These are phyloP conservation scores for Fusarium stilboides DNA, from an alignment of 2,329 filamentous ascomycete genomes.

Conservation along the genomic window DNA sequence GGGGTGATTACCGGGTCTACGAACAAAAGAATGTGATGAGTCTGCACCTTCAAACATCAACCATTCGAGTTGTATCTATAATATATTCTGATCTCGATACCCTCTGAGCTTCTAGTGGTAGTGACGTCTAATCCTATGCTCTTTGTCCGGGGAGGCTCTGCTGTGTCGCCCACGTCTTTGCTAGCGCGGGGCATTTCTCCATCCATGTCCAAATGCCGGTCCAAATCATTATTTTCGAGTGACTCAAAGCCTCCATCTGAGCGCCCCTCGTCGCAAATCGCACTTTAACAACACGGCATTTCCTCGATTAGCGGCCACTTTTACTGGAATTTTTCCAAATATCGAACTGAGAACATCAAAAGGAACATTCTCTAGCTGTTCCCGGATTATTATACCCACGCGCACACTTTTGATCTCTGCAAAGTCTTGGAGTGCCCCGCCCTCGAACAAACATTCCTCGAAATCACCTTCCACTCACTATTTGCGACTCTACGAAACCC, in stretches of 20 bases:
- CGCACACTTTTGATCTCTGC: conserved; percentile 24
- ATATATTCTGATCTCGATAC: not conserved
- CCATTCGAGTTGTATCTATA: too few species aligned
- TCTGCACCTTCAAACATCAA: too few species aligned
- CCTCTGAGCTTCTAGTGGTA: not conserved
- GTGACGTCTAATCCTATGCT: conserved; percentile 10
- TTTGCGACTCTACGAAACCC: conserved; percentile 15
- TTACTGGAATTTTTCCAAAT: not conserved
- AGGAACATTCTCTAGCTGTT: not conserved
- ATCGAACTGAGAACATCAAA: not conserved
- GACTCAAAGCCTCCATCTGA: conserved; percentile 52
- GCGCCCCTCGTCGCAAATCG: conserved; percentile 27
- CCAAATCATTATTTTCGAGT: conserved; percentile 51
- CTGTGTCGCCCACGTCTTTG: conserved; percentile 20
- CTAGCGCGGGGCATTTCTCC: conserved; percentile 56
- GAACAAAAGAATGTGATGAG: not conserved
- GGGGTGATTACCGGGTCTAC: not conserved
- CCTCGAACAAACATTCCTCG: conserved; percentile 35
- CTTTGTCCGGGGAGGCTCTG: conserved; percentile 30
- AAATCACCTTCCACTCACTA: conserved; percentile 14
- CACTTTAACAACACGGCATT: conserved; percentile 10
- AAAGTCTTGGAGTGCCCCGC: conserved; percentile 41
- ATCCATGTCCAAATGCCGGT: conserved; percentile 43
- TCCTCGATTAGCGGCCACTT: conserved; percentile 8
- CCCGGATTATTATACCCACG: not conserved